Percentiles rank a stretch among this genome's conserved stretches.
Conservation (phyloP, 2,329 filamentous ascomycete species). For the Colletotrichum lindemuthianum region DNA sequence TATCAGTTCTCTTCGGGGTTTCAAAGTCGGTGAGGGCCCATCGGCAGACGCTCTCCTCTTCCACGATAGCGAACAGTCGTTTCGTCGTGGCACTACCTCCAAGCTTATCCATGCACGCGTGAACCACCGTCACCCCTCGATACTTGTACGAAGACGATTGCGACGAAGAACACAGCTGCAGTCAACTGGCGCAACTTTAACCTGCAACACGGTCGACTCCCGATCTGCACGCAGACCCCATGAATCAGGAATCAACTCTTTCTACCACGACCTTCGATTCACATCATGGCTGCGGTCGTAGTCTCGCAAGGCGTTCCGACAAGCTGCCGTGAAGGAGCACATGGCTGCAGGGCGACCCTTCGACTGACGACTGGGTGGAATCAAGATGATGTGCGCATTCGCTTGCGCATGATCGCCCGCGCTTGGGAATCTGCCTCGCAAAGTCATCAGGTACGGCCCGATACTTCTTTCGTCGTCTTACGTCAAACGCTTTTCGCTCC, state of each 20-base stretch:
- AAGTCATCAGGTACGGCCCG: constrained; percentile 38
- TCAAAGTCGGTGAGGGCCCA: constrained; percentile 2
- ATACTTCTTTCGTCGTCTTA: constrained; percentile 18
- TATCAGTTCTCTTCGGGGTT: constrained; percentile 11
- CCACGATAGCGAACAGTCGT: no score
- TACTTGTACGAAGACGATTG: background rate
- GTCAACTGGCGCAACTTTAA: background rate
- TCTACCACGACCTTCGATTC: constrained; percentile 56
- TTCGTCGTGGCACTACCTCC: no score
- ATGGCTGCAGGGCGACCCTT: constrained; percentile 47
- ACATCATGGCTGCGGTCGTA: constrained; percentile 65
- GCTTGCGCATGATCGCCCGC: constrained; percentile 45
- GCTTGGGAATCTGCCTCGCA: constrained; percentile 44
- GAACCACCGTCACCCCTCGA: constrained; percentile 1
- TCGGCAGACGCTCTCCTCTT: background rate
- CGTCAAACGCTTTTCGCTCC: constrained; percentile 19
- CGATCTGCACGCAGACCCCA: constrained; percentile 54
- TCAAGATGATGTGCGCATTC: constrained; percentile 40
- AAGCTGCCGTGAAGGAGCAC: constrained; percentile 53
- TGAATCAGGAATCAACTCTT: constrained; percentile 58
- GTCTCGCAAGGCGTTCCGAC: constrained; percentile 54
- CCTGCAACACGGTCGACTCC: constrained; percentile 18
- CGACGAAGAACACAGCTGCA: constrained; percentile 28
- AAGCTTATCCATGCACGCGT: no score
- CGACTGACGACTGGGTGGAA: constrained; percentile 50